Evolutionary conservation across 106 monocot genomes (phyloP), one percentile per base, ranked within the genome.

Genomic region (Acorus calamus): DNA sequence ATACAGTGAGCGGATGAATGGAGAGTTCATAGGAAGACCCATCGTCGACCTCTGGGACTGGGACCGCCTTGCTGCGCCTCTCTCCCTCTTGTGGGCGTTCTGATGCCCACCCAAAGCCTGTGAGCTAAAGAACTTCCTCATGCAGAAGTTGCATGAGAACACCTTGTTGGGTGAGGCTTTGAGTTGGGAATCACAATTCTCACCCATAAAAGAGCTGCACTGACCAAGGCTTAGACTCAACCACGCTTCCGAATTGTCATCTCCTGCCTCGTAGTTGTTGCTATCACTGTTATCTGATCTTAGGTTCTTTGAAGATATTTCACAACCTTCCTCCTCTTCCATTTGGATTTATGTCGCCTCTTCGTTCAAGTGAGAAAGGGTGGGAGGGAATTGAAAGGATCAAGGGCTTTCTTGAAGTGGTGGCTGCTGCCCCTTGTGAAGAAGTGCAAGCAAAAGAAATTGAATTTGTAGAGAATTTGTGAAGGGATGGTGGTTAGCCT

Each of bases 71-170:
- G 74, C 76, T 7, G 84, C 84, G 2, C 81, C 82, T 9, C 89
- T 74, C 52, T 89, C 89, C 62, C 79, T 73, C 69, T 89, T 89
- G 74, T 89, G 89, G 3, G 89, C 89, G 47, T 89, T 89, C 62
- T 89, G 89, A 59, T 89, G 89, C 14, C 89, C 89, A 2, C 89
- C 89, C 10, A 89, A 47, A 4, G 89, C 89, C 56, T 89, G 89
- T 5, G 85, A 89, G 69, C 85, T 89, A 66, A 69, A 82, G 77
- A 89, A 89, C 60, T 89, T 89, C 52, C 84, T 79, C 82, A 66
- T 64, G 79, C 89, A 89, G 74, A 89, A 89, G 74, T 89, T 85
- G 69, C 89, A 89, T 11, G 89, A 82, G 64, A 85, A 89, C 52
- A 84, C 57, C 71, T 89, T 85, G n/a, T 63, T 56, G 4, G 83